Conservation (phyloP, 768 basidiomycete species). For the Mycena metata region DNA sequence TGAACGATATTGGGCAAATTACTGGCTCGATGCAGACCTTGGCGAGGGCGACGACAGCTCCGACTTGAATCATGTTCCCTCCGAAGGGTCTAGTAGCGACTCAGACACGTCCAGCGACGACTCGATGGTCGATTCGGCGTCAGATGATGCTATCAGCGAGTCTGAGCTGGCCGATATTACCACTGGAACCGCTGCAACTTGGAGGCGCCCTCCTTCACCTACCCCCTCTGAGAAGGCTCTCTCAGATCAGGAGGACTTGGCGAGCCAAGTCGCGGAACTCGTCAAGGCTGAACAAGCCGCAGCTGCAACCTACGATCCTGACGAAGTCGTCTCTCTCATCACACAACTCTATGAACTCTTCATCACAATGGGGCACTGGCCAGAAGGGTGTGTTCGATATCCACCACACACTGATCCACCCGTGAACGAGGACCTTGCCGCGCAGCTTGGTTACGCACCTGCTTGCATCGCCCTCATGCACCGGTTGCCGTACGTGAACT, state of each 20-base stretch:
- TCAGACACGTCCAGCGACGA: neutral
- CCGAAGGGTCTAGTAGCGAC: conserved; percentile 5
- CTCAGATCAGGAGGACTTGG: conserved; percentile 15
- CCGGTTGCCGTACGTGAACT: conserved; percentile 12
- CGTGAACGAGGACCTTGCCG: conserved; percentile 20
- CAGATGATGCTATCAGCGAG: conserved; percentile 1
- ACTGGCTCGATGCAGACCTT: conserved; percentile 24
- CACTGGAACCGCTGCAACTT: neutral
- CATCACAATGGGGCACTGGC: conserved; percentile 31
- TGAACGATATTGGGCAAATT: neutral
- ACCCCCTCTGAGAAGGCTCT: neutral
- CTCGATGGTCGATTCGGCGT: conserved; percentile 3
- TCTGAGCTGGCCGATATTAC: conserved; percentile 2
- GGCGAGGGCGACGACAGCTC: conserved; percentile 2
- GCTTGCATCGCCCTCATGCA: conserved; percentile 24
- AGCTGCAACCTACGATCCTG: conserved; percentile 21
- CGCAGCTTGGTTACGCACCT: conserved; percentile 24
- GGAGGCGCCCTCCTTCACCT: neutral
- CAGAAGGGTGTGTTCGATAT: conserved; percentile 19
- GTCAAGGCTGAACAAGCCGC: conserved; percentile 22
- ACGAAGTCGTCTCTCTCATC: conserved; percentile 25
- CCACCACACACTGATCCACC: conserved; percentile 23
- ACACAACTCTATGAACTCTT: conserved; percentile 28
- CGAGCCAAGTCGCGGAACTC: conserved; percentile 17
- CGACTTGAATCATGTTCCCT: conserved; percentile 1